Conservation (phyloP, 2,329 filamentous ascomycete species). For the Atkinsonella texensis region DNA sequence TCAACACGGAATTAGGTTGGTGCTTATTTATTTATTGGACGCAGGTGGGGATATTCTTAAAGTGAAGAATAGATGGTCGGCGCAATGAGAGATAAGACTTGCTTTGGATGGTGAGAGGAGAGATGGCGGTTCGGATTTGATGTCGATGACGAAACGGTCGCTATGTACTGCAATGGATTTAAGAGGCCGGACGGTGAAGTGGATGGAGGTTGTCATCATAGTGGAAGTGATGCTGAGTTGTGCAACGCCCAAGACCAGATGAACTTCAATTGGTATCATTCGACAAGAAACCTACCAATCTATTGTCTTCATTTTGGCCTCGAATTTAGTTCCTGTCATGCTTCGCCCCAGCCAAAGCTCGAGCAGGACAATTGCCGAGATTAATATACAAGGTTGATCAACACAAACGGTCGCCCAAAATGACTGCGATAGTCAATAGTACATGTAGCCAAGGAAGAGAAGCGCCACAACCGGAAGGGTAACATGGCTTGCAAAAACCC, state of each 20-base stretch:
- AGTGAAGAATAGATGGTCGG: constrained; percentile 18
- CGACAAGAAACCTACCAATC: too few relatives aligned
- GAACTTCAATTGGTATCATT: too few relatives aligned
- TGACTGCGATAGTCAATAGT: not conserved
- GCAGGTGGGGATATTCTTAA: constrained; percentile 16
- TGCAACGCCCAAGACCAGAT: too few relatives aligned
- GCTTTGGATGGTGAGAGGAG: not conserved
- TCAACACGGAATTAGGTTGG: constrained; percentile 15
- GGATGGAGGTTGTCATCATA: not conserved
- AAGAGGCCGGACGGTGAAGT: not conserved
- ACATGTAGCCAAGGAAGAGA: not conserved
- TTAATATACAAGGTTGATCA: not conserved
- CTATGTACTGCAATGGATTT: not conserved
- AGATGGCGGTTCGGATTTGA: not conserved
- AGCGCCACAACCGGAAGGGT: not conserved
- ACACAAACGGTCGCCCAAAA: not conserved
- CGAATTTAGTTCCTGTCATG: not conserved
- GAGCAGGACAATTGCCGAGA: not conserved
- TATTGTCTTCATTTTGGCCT: too few relatives aligned
- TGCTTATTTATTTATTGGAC: constrained; percentile 16
- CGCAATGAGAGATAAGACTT: constrained; percentile 8
- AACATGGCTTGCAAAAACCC: not conserved
- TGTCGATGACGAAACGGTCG: not conserved
- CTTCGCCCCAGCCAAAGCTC: not conserved
- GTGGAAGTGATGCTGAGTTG: too few relatives aligned